Base-by-base conservation (phyloP, 2,329 filamentous ascomycete species). In the Talaromyces amestolkiae region DNA sequence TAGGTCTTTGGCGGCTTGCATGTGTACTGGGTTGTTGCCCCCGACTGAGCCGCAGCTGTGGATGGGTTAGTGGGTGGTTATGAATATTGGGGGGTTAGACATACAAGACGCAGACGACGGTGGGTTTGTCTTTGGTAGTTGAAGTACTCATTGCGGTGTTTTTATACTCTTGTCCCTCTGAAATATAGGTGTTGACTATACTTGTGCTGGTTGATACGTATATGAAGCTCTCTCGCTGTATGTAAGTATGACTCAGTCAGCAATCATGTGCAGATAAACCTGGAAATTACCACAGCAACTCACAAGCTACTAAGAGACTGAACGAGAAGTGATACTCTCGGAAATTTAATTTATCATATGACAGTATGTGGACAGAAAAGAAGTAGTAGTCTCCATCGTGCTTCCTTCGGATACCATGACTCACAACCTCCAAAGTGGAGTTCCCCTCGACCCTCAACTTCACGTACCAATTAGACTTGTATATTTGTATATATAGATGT, bases 101-200 rank as follows among this genome's bases (percentile, higher is more conserved):
- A 31, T 82, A 89, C 86, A 97, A 98, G 70, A 98, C 94, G 77
- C 92, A 96, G 76, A 97, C 90, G 69, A 91, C 91, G 66, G 90
- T 82, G 9, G 75, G 74, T 63, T 81, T 83, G 65, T 72, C 69
- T 60, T 73, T 6, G 2, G 53, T 6, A 11, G 54, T 41, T 43
- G 54, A 33, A 22, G 62, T 11, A 13, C 53, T 64, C 62, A 64
- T 64, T 22, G 6, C 45, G 35, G 3, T 11, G 39, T 45, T 19
- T 39, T 13, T n/a, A n/a, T 60, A 11, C 6, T 59, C 15, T 1
- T 51, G 27, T 63, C 31, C 56, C 37, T 31, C 7, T 35, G 17
- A n/a, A 11, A 35, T 54, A 33, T 51, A 5, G 19, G 13, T 2
- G 31, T 19, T 10, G 31, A 35, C 8, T 31, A 2, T 15, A 5